Conservation (phyloP, 2,329 filamentous ascomycete genomes). For the Xylaria sp. region DNA sequence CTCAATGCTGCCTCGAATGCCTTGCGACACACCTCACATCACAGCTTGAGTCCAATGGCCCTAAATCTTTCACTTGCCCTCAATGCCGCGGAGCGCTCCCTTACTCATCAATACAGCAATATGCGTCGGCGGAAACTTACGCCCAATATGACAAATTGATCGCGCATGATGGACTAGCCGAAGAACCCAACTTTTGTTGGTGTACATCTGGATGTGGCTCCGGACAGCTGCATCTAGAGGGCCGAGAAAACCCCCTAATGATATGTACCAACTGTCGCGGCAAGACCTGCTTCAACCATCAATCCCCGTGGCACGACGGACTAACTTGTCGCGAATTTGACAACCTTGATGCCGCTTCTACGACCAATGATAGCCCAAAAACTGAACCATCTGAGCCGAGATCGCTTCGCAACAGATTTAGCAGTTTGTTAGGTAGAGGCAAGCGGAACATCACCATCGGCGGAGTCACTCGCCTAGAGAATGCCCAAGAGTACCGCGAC, state of each 20-base stretch:
- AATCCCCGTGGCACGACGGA: slow-evolving; percentile 26
- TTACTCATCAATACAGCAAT: slow-evolving; percentile 21
- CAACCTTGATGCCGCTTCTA: slow-evolving; percentile 5
- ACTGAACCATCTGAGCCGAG: slow-evolving; percentile 7
- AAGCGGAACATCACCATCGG: slow-evolving; percentile 21
- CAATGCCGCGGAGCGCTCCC: slow-evolving; percentile 22
- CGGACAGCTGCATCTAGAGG: slow-evolving; percentile 26
- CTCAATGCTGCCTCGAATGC: slow-evolving; percentile 22
- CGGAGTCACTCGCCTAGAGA: slow-evolving; percentile 26
- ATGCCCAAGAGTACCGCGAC: slow-evolving; percentile 19
- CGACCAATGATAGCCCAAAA: slow-evolving; percentile 1
- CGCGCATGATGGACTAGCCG: slow-evolving; percentile 17
- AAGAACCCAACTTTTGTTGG: slow-evolving; percentile 29
- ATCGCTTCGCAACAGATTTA: slow-evolving; percentile 17
- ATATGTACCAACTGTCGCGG: slow-evolving; percentile 24
- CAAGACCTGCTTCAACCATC: slow-evolving; percentile 27
- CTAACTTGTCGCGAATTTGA: slow-evolving; percentile 28
- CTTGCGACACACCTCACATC: slow-evolving; percentile 23
- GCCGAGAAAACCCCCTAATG: slow-evolving; percentile 25
- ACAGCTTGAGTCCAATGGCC: slow-evolving; percentile 18
- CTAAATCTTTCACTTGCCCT: slow-evolving; percentile 25
- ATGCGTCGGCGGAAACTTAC: slow-evolving; percentile 21
- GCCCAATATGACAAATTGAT: slow-evolving; percentile 19
- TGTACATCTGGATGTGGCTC: slow-evolving; percentile 28
- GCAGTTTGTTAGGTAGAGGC: slow-evolving; percentile 14